Base-by-base conservation (phyloP, 352 stramenopile genomes). In the Pythium brachiatum region DNA sequence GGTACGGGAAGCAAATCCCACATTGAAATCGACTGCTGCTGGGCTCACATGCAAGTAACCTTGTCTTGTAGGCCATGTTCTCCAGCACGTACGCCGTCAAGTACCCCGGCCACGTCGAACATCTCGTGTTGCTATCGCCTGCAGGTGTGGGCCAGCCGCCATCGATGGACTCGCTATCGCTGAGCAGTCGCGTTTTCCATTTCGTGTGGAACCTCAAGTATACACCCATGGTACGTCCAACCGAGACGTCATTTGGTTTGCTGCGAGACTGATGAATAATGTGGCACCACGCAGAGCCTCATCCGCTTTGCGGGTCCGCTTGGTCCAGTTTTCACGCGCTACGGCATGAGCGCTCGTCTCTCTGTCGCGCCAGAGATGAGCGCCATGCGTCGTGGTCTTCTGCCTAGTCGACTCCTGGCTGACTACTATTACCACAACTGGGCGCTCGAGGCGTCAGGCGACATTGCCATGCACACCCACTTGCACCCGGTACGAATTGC, bases 391-490 rank as follows among this genome's bases (percentile, higher is more conserved):
- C 60, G 63, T 41, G 75, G 78, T 1, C 44, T 68, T 3, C 73
- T 88, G 15, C 72, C 75, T 1, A 18, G 70, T 12, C 68, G 78
- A 7, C 43, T 53, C 2, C 31, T 88, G 9, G 75, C 71, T 3
- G 60, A 74, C 21, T 88, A 88, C 62, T 86, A 73, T 73, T 88
- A 87, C 73, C 79, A 90, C 65, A 90, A 88, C 52, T 90, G 81
- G 81, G 78, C 75, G 0, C 52, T 86, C 13, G 74, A 82, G 32
- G 70, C 68, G 39, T 90, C 81, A 7, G 73, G 78, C 15, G 81
- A 88, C 51, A 68, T 85, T 32, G 75, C 70, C 11, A 90, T 90
- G 73, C 70, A 82, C 41, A 86, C 78, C 7, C 81, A 88, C 31
- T 31, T 90, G 20, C 48, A 78, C 11, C 81, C 81, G 31, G 73